Evolutionary conservation across 768 basidiomycete genomes (phyloP).

Genomic region (Clitopilus hobsonii): DNA sequence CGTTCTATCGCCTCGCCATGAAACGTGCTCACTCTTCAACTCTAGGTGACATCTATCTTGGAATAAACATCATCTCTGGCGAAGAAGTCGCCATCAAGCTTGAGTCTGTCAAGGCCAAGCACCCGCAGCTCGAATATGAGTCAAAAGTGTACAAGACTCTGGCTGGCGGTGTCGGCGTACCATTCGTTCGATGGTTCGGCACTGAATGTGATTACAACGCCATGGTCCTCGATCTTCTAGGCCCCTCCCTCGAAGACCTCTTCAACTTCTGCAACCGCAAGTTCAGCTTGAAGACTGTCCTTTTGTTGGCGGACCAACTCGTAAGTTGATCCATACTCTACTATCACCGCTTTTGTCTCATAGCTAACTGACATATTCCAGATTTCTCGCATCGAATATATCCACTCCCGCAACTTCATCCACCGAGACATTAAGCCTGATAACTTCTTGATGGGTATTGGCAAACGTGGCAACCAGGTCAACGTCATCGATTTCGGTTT

Average conservation of each 20-base stretch:
- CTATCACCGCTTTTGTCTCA: conserved; percentile 13
- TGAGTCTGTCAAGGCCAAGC: conserved; percentile 99
- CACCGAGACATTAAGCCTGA: conserved; percentile 99
- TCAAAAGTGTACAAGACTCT: conserved; percentile 95
- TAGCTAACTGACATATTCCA: conserved; percentile 30
- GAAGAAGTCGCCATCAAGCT: conserved; percentile 99
- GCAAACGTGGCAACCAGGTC: conserved; percentile 99
- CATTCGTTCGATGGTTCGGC: conserved; percentile 94
- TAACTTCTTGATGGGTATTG: conserved; percentile 99
- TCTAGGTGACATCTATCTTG: conserved; percentile 96
- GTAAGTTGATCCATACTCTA: conserved; percentile 42
- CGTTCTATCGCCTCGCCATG: conserved; percentile 8
- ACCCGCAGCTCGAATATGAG: conserved; percentile 99
- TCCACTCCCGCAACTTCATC: conserved; percentile 98
- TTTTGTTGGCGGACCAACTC: conserved; percentile 94
- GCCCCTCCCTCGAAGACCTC: conserved; percentile 85
- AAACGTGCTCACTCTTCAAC: conserved; percentile 1
- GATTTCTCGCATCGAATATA: conserved; percentile 99
- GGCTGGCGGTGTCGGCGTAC: conserved; percentile 97
- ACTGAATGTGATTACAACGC: conserved; percentile 99
- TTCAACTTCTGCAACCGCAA: conserved; percentile 98
- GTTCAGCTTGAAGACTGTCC: conserved; percentile 94
- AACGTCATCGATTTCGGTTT: conserved; percentile 98
- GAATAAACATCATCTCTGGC: conserved; percentile 99
- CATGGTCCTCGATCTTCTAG: conserved; percentile 97